Conservation (phyloP, 2,329 filamentous ascomycete genomes). For the Passalora sequoiae region DNA sequence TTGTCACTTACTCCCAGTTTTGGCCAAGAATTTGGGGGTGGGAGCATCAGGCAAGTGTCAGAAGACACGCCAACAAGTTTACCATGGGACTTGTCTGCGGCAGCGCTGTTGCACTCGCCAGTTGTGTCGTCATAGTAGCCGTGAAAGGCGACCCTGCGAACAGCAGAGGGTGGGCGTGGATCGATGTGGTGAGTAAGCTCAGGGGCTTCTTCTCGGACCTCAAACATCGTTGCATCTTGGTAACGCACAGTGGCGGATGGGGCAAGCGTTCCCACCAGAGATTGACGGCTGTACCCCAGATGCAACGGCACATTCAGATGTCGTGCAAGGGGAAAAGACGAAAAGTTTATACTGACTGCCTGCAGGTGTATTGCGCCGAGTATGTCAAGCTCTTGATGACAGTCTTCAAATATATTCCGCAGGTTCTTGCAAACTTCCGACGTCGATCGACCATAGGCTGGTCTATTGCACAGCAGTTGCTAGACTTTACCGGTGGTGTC, state of each 20-base stretch:
- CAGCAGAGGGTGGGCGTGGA: conserved; percentile 55
- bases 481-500: conserved; percentile 77
- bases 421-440: conserved; percentile 75
- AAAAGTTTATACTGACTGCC: background rate
- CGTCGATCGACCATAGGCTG: conserved; percentile 83
- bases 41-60: conserved; percentile 45
- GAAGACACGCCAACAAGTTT: conserved; percentile 53
- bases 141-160: conserved; percentile 44
- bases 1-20: conserved; percentile 73
- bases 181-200: conserved; percentile 59
- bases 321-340: too few species aligned
- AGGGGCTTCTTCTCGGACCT: background rate
- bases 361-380: conserved; percentile 61
- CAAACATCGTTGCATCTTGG: background rate
- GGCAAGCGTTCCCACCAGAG: background rate
- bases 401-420: conserved; percentile 87
- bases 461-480: conserved; percentile 76
- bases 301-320: too few species aligned
- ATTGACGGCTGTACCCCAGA: background rate
- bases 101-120: conserved; percentile 53
- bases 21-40: conserved; percentile 71
- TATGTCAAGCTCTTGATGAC: conserved; percentile 89
- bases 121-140: conserved; percentile 46
- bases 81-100: conserved; percentile 67
- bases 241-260: background rate